Base-by-base conservation (phyloP, 164 flowering plant species). In the Platanus orientalis region DNA sequence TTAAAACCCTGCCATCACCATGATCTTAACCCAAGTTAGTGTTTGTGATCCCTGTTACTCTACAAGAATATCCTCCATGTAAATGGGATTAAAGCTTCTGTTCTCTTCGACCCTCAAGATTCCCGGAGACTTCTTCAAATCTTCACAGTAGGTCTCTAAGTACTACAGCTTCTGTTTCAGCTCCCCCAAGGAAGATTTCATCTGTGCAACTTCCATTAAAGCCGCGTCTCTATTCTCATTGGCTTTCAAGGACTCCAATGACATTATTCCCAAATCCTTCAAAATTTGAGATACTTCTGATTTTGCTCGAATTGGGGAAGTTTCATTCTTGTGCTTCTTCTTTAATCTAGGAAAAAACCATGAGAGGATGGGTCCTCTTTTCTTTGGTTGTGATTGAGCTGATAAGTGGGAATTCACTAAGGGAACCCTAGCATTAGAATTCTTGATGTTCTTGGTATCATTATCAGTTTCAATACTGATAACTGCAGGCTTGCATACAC, bases 1-100 rank as follows among this genome's bases (percentile, higher is more conserved):
- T n/a, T n/a, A n/a, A n/a, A n/a, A 93, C 21, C 98, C 96, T 0
- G 97, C 97, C 92, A 84, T 84, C n/a, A n/a, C n/a, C n/a, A n/a
- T n/a, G n/a, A n/a, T n/a, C n/a, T n/a, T n/a, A n/a, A n/a, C n/a
- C n/a, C n/a, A n/a, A n/a, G n/a, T n/a, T n/a, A n/a, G n/a, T n/a
- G n/a, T n/a, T n/a, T n/a, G n/a, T n/a, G n/a, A n/a, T n/a, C n/a
- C n/a, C n/a, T n/a, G n/a, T n/a, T n/a, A n/a, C n/a, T n/a, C n/a
- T n/a, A n/a, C n/a, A n/a, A n/a, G n/a, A n/a, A n/a, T n/a, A n/a
- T n/a, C n/a, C n/a, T n/a, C n/a, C n/a, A n/a, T n/a, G n/a, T n/a
- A n/a, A n/a, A 79, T 13, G 83, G 67, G 64, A 88, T 87, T 61
- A 76, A 86, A 0, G 82, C 80, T n/a, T n/a, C n/a, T n/a, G n/a